Base-by-base conservation (phyloP, 2,329 filamentous ascomycete genomes). In the Dryadomyces quercivorus region DNA sequence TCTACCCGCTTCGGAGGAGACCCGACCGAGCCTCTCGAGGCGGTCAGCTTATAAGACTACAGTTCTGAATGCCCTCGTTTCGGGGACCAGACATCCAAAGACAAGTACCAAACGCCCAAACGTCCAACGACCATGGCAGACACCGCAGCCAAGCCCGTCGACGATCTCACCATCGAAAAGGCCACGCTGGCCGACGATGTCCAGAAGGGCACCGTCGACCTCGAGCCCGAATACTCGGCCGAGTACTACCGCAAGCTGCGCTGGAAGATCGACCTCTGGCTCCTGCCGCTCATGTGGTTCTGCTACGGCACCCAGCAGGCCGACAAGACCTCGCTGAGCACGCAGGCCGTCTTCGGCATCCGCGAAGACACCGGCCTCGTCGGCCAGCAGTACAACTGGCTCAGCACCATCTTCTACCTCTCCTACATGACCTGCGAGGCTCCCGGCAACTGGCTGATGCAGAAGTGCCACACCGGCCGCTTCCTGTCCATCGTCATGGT, bases 281-380 rank as follows among this genome's bases (percentile, higher is more conserved):
- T 57, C 2, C 52, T 57, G 2, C 50, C 47, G 10, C 60, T 75
- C 46, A 75, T 75, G 72, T 75, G 70, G 67, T 61, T 69, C 7
- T 74, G 72, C 59, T 75, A 75, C 55, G 73, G 73, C 42, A 71
- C 75, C 50, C 74, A 76, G 57, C 73, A 75, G 59, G 69, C 67
- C 0, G 72, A 75, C 61, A 75, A 75, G 60, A 75, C 70, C 2
- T 67, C 69, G 0, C 62, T 71, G n/a, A 63, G 68, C 18, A 67
- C 63, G 0, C 69, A 71, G 51, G 69, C 69, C n/a, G 69, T 63
- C 0, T 70, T 71, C 49, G 69, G 69, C 7, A 62, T 71, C 2
- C 56, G 63, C 43, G 60, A 65, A 40, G 69, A 61, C 38, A 61
- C 62, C 1, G 43, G 55, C 8, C 57, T 66, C 4, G 55, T 59